Conservation (phyloP, 179 eudicot species). For the Monotropa hypopitys region DNA sequence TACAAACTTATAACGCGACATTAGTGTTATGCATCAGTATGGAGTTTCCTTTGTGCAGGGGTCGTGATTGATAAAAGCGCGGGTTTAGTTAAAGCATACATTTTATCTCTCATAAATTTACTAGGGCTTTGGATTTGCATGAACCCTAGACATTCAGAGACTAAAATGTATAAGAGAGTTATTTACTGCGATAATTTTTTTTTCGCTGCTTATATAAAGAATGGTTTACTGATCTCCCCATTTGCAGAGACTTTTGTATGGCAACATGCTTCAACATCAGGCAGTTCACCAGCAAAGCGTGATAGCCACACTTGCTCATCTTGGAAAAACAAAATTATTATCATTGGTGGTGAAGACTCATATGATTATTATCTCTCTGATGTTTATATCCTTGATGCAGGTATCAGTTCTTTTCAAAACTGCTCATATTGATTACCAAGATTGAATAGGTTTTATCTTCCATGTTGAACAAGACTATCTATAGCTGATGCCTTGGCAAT, state of each 20-base stretch:
- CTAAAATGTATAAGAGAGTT: neutral
- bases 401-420: slow-evolving; percentile 20
- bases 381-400: slow-evolving; percentile 89
- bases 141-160: neutral
- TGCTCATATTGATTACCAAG: neutral
- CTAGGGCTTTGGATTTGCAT: neutral
- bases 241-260: slow-evolving; percentile 65
- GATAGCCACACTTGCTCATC: slow-evolving; percentile 85
- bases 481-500: neutral
- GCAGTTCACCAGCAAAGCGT: slow-evolving; percentile 71
- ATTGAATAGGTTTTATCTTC: neutral
- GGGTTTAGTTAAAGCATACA: neutral
- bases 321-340: slow-evolving; percentile 72
- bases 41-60: neutral
- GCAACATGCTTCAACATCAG: slow-evolving; percentile 55
- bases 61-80: neutral
- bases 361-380: slow-evolving; percentile 65
- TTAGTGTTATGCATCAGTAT: neutral
- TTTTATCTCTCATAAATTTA: neutral
- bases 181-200: neutral
- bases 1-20: neutral
- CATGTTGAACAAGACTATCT: neutral
- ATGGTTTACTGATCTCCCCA: neutral
- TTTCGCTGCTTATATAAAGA: neutral
- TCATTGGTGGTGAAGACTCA: slow-evolving; percentile 87